A percentile compares a stretch with the other conserved stretches of the same genome.
These are phyloP conservation scores for Globisporangium uncinulatum DNA, from an alignment of 352 stramenopile genomes.

Conservation along the genomic window DNA sequence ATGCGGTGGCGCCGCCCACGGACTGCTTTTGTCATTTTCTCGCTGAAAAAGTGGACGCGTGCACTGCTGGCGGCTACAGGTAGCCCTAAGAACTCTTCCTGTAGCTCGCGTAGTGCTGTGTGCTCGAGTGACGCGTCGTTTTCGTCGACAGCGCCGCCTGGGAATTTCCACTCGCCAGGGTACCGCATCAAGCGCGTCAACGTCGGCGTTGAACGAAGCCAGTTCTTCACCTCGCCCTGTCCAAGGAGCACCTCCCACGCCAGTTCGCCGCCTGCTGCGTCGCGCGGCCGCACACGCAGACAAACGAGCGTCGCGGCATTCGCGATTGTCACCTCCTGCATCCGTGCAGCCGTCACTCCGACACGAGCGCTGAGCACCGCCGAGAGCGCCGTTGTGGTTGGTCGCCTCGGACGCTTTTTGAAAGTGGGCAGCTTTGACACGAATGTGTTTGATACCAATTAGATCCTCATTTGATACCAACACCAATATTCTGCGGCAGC, in stretches of 20 bases:
- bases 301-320: constrained; percentile 20
- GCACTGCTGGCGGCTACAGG: constrained; percentile 9
- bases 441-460: background rate
- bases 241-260: constrained; percentile 57
- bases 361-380: background rate
- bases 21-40: constrained; percentile 44
- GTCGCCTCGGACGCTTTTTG: no score
- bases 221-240: constrained; percentile 66
- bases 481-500: no score
- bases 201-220: constrained; percentile 36
- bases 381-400: background rate
- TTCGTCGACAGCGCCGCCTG: constrained; percentile 41
- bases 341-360: background rate
- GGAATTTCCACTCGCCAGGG: constrained; percentile 64
- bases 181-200: constrained; percentile 54
- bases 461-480: no score
- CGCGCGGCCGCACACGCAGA: constrained; percentile 13
- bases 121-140: constrained; percentile 27
- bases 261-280: background rate
- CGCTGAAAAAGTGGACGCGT: constrained; percentile 26
- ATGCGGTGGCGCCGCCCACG: constrained; percentile 42
- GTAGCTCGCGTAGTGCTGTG: constrained; percentile 39
- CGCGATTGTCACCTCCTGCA: constrained; percentile 11
- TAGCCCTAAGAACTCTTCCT: constrained; percentile 52
- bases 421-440: background rate